Evolutionary conservation across 2,329 filamentous ascomycete species (phyloP).

Genomic region (Verticillium albo-atrum): DNA sequence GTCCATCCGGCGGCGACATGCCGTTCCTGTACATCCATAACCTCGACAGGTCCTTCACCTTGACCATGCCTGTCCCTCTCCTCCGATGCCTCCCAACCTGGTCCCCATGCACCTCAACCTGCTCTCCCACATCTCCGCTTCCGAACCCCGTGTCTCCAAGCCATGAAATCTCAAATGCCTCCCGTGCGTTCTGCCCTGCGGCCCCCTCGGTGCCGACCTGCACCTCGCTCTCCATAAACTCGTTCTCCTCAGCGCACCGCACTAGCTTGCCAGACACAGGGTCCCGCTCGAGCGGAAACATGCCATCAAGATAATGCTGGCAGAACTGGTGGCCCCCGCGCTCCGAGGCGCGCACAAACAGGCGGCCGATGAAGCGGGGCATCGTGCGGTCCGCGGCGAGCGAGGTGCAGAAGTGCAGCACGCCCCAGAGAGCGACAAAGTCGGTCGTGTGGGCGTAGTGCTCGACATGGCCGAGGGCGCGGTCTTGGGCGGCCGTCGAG

Average conservation of each 20-base stretch:
- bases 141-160: slow-evolving; percentile 34
- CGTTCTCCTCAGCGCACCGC: slow-evolving; percentile 43
- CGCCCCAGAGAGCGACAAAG: slow-evolving; percentile 70
- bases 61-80: slow-evolving; percentile 31
- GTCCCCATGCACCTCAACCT: slow-evolving; percentile 33
- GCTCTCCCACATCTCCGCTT: slow-evolving; percentile 24
- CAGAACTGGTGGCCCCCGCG: slow-evolving; percentile 51
- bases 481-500: slow-evolving; percentile 32
- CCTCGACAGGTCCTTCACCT: slow-evolving; percentile 57
- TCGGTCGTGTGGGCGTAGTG: slow-evolving; percentile 74
- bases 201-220: slow-evolving; percentile 38
- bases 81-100: slow-evolving; percentile 11
- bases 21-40: slow-evolving; percentile 62
- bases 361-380: slow-evolving; percentile 56
- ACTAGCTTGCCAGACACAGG: slow-evolving; percentile 32
- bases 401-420: slow-evolving; percentile 54
- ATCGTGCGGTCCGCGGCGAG: slow-evolving; percentile 32
- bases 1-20: slow-evolving; percentile 40
- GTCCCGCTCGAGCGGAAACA: slow-evolving; percentile 51
- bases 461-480: slow-evolving; percentile 67
- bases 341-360: slow-evolving; percentile 41
- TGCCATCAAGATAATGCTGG: slow-evolving; percentile 58
- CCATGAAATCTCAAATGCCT: slow-evolving; percentile 45
- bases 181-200: slow-evolving; percentile 36
- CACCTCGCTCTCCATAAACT: slow-evolving; percentile 58